A percentile compares a stretch with the other conserved stretches of the same genome.
phyloP scores from a whole-genome alignment of 257 asterid species.

The Solanum chiquidenum region DNA sequence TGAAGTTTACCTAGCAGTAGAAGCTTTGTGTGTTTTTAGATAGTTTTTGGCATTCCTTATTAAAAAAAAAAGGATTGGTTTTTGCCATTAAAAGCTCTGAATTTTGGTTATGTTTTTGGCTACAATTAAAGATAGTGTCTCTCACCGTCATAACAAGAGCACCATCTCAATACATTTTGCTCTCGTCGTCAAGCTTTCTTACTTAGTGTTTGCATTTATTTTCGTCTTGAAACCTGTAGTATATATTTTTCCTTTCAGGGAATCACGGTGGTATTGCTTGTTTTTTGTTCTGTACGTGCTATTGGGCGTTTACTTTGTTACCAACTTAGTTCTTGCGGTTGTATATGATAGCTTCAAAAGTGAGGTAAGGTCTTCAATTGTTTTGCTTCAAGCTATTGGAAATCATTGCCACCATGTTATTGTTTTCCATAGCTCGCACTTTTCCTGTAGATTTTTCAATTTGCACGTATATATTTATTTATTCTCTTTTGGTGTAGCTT shows the following conservation, averaged over 20 bases:
- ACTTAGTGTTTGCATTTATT: background rate
- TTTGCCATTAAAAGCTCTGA: background rate
- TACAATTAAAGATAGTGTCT: background rate
- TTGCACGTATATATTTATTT: background rate
- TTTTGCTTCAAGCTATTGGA: background rate
- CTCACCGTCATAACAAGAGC: background rate
- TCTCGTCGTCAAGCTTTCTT: background rate
- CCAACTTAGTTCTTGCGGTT: constrained; percentile 97
- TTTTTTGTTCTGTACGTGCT: constrained; percentile 86
- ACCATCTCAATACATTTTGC: background rate
- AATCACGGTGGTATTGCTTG: constrained; percentile 73
- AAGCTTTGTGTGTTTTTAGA: background rate
- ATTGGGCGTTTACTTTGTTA: constrained; percentile 93
- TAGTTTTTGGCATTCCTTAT: background rate
- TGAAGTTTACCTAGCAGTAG: background rate
- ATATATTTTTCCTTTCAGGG: constrained; percentile 41
- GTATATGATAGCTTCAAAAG: constrained; percentile 95
- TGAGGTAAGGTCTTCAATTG: constrained; percentile 43
- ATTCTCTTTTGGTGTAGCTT: constrained; percentile 37
- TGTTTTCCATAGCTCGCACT: background rate
- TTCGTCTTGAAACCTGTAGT: constrained; percentile 6
- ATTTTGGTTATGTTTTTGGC: background rate
- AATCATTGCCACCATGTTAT: background rate
- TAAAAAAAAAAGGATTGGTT: background rate
- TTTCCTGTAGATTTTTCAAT: background rate